Evolutionary conservation across 2,329 filamentous ascomycete genomes (phyloP), one percentile per base, ranked within the genome.

Genomic region (Epichloe coenophiala): DNA sequence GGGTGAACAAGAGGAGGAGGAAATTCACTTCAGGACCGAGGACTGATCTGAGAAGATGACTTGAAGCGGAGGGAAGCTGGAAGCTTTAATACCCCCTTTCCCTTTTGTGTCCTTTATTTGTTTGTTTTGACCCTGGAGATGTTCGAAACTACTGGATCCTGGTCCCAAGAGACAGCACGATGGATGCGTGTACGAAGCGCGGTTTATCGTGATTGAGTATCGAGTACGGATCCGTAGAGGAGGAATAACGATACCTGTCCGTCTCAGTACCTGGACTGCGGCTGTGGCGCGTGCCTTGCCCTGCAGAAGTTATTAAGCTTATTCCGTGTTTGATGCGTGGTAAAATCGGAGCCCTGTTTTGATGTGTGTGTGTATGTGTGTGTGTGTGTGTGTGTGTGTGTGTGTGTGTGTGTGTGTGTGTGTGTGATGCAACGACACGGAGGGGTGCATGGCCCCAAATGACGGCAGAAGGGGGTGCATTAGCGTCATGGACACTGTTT

Each of bases 231-330:
- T 21, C 21, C 21, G 21, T 21, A 35, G 43, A 45, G 41, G 43
- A 45, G 41, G 9, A 52, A 51, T 39, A 37, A 52, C 52, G 52
- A 54, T 55, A 50, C 45, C 54, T 46, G 38, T 31, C 54, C 48
- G 45, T 42, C 27, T n/a, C 36, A 6, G 17, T 47, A 17, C n/a
- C 17, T 33, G 38, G 36, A n/a, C 7, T 27, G 31, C 31, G 19
- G 11, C n/a, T 19, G 49, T 35, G 36, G 4, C 33, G 19, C 6
- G 37, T 23, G 43, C 5, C 5, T 39, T 35, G 47, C 23, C 17
- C 17, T 37, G 37, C 46, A 40, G 19, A 17, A 17, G 15, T 39
- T 39, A 11, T 17, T 39, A 31, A 31, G 37, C 37, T 8, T 15
- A 39, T n/a, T n/a, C 6, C 5, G 38, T 17, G 8, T 31, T 31